These are phyloP conservation scores for Closterium sp. DNA, from an alignment of 139 green algal genomes.

Conservation along the genomic window DNA sequence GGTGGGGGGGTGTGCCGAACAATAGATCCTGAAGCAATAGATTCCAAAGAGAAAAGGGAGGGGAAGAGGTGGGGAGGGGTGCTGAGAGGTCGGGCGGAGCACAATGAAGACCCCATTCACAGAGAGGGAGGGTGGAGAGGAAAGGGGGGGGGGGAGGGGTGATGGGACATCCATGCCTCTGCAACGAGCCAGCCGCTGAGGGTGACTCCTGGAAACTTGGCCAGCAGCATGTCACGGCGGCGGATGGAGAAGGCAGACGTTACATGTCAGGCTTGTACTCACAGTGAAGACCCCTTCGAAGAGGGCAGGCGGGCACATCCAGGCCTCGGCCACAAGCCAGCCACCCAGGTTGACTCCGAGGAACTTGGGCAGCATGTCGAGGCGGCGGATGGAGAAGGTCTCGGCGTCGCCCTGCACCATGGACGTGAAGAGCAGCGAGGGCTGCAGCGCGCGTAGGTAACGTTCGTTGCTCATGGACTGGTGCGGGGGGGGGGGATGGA, in stretches of 20 bases:
- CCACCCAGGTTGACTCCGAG: slow-evolving; percentile 30
- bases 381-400: slow-evolving; percentile 11
- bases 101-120: neutral
- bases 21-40: too few species aligned
- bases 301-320: slow-evolving; percentile 32
- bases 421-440: slow-evolving; percentile 1
- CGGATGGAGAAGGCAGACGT: slow-evolving; percentile 14
- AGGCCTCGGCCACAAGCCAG: slow-evolving; percentile 31
- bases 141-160: neutral
- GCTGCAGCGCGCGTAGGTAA: slow-evolving; percentile 15
- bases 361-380: slow-evolving; percentile 24
- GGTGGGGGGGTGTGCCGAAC: too few species aligned
- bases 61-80: too few species aligned
- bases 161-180: slow-evolving; percentile 25
- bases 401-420: neutral
- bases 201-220: slow-evolving; percentile 21
- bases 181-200: slow-evolving; percentile 35
- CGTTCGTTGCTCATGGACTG: slow-evolving; percentile 31
- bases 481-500: neutral
- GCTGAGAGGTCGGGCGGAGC: too few species aligned
- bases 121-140: too few species aligned
- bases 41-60: too few species aligned
- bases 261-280: neutral
- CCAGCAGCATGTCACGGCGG: neutral
- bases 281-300: slow-evolving; percentile 27